phyloP scores from a whole-genome alignment of 805 yeast genomes.

The Metschnikowia similis region DNA sequence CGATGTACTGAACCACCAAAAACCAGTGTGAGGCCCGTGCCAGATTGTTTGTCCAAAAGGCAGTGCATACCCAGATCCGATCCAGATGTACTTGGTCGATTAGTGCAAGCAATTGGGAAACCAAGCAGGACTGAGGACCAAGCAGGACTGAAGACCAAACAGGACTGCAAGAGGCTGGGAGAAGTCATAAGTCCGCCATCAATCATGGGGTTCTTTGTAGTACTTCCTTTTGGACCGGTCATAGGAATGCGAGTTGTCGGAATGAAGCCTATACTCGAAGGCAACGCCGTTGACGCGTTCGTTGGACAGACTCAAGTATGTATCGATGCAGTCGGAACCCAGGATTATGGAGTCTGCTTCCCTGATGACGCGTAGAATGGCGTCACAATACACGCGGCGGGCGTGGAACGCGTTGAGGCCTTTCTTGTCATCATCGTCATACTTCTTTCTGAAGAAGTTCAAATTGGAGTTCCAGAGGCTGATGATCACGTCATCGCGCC shows the following conservation, averaged over 20 bases:
- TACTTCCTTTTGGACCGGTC: slow-evolving; percentile 14
- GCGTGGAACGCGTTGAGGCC: slow-evolving; percentile 42
- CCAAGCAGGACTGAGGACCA: too few relatives aligned
- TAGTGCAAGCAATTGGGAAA: too few relatives aligned
- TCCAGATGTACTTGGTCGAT: too few relatives aligned
- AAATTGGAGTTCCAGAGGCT: slow-evolving; percentile 59
- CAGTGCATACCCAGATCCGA: too few relatives aligned
- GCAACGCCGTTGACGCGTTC: slow-evolving; percentile 44
- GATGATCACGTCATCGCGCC: slow-evolving; percentile 56
- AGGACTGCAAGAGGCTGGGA: too few relatives aligned
- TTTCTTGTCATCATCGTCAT: slow-evolving; percentile 20
- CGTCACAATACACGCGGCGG: slow-evolving; percentile 43
- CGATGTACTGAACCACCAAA: too few relatives aligned
- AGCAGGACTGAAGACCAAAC: too few relatives aligned
- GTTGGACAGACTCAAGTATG: slow-evolving; percentile 31
- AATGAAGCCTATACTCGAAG: slow-evolving; percentile 45
- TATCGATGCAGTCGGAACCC: slow-evolving; percentile 30
- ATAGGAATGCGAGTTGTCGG: slow-evolving; percentile 25
- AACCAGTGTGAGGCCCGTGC: too few relatives aligned
- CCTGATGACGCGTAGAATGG: slow-evolving; percentile 41
- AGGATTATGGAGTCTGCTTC: slow-evolving; percentile 45
- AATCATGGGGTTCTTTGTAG: slow-evolving; percentile 5
- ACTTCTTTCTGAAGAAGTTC: slow-evolving; percentile 25
- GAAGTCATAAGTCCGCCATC: too few relatives aligned
- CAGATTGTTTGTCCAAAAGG: too few relatives aligned